Conservation (phyloP, 129 eudicot species). For the Sambucus nigra region DNA sequence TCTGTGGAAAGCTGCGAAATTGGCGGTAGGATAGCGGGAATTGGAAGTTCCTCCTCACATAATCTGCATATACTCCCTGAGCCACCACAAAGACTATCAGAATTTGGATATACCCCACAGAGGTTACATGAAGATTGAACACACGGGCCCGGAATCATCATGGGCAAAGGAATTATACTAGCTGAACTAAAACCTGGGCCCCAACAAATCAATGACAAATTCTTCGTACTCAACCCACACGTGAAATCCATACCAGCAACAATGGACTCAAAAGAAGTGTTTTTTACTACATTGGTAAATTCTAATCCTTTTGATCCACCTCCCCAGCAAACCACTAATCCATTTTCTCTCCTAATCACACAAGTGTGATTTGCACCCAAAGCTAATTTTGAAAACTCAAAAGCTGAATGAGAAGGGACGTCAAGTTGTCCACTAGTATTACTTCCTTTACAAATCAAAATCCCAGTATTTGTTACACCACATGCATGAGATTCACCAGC, state of each 20-base stretch:
- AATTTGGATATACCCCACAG: slow-evolving; percentile 42
- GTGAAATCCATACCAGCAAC: slow-evolving; percentile 40
- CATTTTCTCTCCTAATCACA: slow-evolving; percentile 24
- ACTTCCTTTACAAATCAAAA: slow-evolving; percentile 38
- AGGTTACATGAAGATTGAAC: slow-evolving; percentile 24
- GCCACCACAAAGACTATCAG: slow-evolving; percentile 34
- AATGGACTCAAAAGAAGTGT: slow-evolving; percentile 37
- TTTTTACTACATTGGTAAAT: slow-evolving; percentile 1
- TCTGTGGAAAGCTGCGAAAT: slow-evolving; percentile 7
- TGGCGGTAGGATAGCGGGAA: slow-evolving; percentile 17
- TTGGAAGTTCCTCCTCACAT: slow-evolving; percentile 27
- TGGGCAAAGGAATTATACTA: slow-evolving; percentile 18
- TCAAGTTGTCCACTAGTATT: slow-evolving; percentile 32
- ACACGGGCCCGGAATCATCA: slow-evolving; percentile 50
- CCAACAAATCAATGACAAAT: slow-evolving; percentile 45
- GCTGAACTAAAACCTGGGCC: slow-evolving; percentile 28
- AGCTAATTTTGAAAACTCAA: slow-evolving; percentile 26
- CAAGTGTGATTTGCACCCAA: slow-evolving; percentile 48
- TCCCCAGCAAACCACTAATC: slow-evolving; percentile 49
- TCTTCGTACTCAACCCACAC: slow-evolving; percentile 33
- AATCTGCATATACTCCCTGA: slow-evolving; percentile 30
- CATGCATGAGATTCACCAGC: slow-evolving; percentile 48
- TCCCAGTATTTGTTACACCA: slow-evolving; percentile 32
- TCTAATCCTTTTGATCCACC: slow-evolving; percentile 14
- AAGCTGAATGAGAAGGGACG: slow-evolving; percentile 29